These are phyloP conservation scores for Cordia subcordata DNA, from an alignment of 257 asterid genomes.

Conservation along the genomic window DNA sequence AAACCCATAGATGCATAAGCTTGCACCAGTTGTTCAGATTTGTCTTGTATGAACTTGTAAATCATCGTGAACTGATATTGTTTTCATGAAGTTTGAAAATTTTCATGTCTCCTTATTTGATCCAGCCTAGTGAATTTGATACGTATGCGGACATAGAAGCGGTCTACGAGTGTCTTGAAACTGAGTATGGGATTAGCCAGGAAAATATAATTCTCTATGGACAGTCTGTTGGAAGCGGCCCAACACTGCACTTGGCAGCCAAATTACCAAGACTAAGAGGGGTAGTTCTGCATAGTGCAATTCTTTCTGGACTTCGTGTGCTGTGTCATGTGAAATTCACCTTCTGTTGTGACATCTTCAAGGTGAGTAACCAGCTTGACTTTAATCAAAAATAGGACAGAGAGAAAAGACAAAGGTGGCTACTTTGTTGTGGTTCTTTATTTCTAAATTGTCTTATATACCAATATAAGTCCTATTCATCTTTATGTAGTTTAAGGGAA, in stretches of 20 bases:
- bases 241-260: conserved; percentile 94
- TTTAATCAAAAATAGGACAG: neutral
- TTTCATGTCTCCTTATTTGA: conserved; percentile 8
- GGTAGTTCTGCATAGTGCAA: conserved; percentile 95
- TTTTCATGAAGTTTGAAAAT: too few relatives aligned
- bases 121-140: conserved; percentile 87
- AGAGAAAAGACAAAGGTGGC: neutral
- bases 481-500: too few relatives aligned
- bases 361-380: conserved; percentile 36
- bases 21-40: neutral
- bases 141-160: conserved; percentile 98
- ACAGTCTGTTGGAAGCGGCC: conserved; percentile 99
- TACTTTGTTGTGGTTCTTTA: neutral
- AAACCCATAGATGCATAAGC: neutral
- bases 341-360: conserved; percentile 87
- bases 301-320: conserved; percentile 98
- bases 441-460: neutral
- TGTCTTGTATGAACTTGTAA: neutral
- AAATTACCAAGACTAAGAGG: conserved; percentile 90
- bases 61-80: too few relatives aligned
- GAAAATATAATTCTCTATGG: conserved; percentile 90
- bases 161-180: conserved; percentile 85
- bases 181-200: conserved; percentile 88
- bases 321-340: conserved; percentile 90
- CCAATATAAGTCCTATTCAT: neutral